Percentiles rank a stretch among this genome's conserved stretches.
These are phyloP conservation scores for Eucalyptus fibrosa DNA, from an alignment of 345 rosid species.

Conservation along the genomic window DNA sequence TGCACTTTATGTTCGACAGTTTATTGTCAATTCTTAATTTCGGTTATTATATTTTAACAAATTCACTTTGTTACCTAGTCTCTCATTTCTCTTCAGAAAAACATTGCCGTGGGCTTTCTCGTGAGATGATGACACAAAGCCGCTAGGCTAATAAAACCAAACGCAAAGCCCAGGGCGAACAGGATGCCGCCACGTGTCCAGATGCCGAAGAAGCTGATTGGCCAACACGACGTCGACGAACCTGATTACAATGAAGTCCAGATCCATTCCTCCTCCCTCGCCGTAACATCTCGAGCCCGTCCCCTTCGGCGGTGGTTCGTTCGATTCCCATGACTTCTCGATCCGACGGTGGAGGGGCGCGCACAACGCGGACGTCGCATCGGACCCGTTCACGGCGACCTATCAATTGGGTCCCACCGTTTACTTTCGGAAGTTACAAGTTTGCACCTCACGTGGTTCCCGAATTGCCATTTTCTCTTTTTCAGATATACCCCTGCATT, in stretches of 20 bases:
- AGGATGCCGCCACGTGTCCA: background rate
- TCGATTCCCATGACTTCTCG: background rate
- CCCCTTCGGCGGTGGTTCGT: background rate
- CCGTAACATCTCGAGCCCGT: background rate
- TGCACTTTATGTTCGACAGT: background rate
- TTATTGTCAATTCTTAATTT: background rate
- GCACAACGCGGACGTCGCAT: background rate
- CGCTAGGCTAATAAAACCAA: background rate
- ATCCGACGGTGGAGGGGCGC: background rate
- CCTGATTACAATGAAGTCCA: background rate
- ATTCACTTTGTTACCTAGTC: background rate
- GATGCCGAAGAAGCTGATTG: background rate
- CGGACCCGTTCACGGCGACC: background rate
- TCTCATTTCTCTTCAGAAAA: background rate
- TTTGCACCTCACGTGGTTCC: background rate
- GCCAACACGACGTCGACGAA: background rate
- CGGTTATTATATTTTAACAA: background rate
- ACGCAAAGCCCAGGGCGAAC: background rate
- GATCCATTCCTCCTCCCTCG: background rate
- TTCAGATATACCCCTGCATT: background rate
- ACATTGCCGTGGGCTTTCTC: background rate
- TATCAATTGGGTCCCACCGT: background rate
- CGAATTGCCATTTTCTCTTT: background rate
- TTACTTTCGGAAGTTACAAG: fast-evolving
- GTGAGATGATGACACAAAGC: background rate